These are phyloP conservation scores for Rhypophila decipiens DNA, from an alignment of 495 filamentous ascomycete species.

Conservation along the genomic window DNA sequence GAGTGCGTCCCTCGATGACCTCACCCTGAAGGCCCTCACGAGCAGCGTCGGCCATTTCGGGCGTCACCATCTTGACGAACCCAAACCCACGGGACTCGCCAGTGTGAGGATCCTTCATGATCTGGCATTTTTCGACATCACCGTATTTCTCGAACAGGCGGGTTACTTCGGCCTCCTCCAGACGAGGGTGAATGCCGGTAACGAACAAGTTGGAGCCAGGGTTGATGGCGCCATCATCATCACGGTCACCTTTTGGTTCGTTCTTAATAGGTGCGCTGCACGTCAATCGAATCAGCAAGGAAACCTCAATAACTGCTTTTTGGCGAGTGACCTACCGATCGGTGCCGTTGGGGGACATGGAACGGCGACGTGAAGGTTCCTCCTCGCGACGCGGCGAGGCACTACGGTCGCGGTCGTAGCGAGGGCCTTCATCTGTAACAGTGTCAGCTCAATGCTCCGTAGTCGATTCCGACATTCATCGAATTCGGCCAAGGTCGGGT, in stretches of 20 bases:
- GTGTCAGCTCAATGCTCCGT: too few species aligned
- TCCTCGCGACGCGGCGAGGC: slow-evolving; percentile 82
- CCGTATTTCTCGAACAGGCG: slow-evolving; percentile 98
- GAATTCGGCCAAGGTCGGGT: neutral
- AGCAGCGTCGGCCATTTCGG: slow-evolving; percentile 90
- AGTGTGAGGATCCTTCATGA: slow-evolving; percentile 97
- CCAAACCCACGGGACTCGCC: slow-evolving; percentile 98
- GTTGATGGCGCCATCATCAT: slow-evolving; percentile 78
- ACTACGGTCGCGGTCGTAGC: slow-evolving; percentile 76
- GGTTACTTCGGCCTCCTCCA: slow-evolving; percentile 83
- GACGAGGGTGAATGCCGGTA: slow-evolving; percentile 92
- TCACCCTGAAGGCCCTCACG: slow-evolving; percentile 96
- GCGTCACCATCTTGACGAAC: slow-evolving; percentile 97
- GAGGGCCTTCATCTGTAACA: slow-evolving; percentile 60
- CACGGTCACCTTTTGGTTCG: slow-evolving; percentile 44
- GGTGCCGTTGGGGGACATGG: slow-evolving; percentile 63
- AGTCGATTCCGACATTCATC: neutral
- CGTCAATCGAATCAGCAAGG: neutral
- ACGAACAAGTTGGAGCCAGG: slow-evolving; percentile 98
- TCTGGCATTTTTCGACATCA: slow-evolving; percentile 97
- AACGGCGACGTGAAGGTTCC: slow-evolving; percentile 63
- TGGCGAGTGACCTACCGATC: slow-evolving; percentile 76
- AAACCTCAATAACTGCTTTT: too few species aligned
- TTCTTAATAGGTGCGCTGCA: slow-evolving; percentile 19
- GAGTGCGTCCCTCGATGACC: slow-evolving; percentile 86